Base-by-base conservation (phyloP, 208 protist genomes). In the Trypanosoma boissoni region DNA sequence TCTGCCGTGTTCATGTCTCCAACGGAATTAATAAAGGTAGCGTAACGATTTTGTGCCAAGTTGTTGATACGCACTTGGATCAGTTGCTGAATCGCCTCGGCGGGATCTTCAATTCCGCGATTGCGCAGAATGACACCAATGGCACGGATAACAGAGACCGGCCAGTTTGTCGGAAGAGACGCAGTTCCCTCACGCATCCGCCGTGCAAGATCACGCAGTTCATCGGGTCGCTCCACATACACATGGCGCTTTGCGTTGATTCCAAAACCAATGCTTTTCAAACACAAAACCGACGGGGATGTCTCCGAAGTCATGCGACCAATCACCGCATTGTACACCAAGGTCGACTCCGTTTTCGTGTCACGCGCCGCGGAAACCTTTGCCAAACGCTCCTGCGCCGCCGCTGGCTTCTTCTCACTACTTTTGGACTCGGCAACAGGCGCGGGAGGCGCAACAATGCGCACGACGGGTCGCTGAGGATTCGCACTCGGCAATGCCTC, bases 271-370 rank as follows among this genome's bases (percentile, higher is more conserved):
- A 94, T 78, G 26, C 76, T 76, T 23, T 68, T 71, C 21, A 94
- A 58, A 41, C 54, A 82, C 42, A 48, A 18, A 37, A 94, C 74
- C 1, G 78, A 79, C 32, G 55, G 61, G 10, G 87, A 87, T 29
- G 44, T 72, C 52, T 91, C 83, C 31, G 76, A 91, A 7, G 81
- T 87, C 83, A 94, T 89, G 71, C 87, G 87, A 26, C 87, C 87
- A 26, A 63, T 94, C 7, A 94, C 57, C 6, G 87, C 72, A 68
- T 94, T 94, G 70, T 91, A 94, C 31, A 94, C 74, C 27, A 94
- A 73, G 42, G 68, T 74, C 18, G 58, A 67, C 3, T 54, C 34
- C 34, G 34, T 16, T 39, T 6, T 39, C 8, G 34, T 39, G 34
- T 6, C 34, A 12, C 12, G 34, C 12, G 34, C 8, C 8, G 12